Percentiles rank a stretch among this genome's conserved stretches.
These are phyloP conservation scores for Parastagonospora avenae DNA, from an alignment of 2,329 filamentous ascomycete species.

Conservation along the genomic window DNA sequence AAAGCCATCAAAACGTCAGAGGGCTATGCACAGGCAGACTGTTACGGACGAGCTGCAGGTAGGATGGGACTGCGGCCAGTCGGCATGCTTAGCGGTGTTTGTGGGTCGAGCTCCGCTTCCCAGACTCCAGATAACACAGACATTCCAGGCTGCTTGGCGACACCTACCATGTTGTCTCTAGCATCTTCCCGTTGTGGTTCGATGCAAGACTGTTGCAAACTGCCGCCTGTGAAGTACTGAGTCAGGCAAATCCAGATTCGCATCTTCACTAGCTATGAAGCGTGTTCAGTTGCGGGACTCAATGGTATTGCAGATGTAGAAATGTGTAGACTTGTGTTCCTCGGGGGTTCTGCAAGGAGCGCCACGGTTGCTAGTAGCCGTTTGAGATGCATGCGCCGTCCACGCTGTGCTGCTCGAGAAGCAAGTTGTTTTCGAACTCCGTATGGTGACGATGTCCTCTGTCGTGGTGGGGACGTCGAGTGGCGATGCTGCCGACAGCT, in stretches of 20 bases:
- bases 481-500: background rate
- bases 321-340: conserved; percentile 16
- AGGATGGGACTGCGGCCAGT: background rate
- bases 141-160: conserved; percentile 32
- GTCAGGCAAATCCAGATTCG: background rate
- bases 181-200: background rate
- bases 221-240: conserved; percentile 2
- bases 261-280: conserved; percentile 14
- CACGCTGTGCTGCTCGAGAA: background rate
- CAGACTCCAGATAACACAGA: background rate
- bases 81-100: background rate
- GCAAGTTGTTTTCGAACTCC: too few relatives aligned
- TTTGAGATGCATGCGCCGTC: conserved; percentile 1
- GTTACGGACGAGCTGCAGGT: too few relatives aligned
- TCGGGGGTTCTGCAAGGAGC: conserved; percentile 26
- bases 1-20: conserved; percentile 1
- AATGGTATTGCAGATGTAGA: conserved; percentile 19
- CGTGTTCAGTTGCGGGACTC: conserved; percentile 27
- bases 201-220: conserved; percentile 15
- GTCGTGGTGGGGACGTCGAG: background rate
- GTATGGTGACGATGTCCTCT: background rate
- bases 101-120: background rate
- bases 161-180: conserved; percentile 16
- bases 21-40: background rate
- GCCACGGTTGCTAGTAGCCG: conserved; percentile 24